These are phyloP conservation scores for Citrus hindsii DNA, from an alignment of 345 rosid genomes.

Conservation along the genomic window DNA sequence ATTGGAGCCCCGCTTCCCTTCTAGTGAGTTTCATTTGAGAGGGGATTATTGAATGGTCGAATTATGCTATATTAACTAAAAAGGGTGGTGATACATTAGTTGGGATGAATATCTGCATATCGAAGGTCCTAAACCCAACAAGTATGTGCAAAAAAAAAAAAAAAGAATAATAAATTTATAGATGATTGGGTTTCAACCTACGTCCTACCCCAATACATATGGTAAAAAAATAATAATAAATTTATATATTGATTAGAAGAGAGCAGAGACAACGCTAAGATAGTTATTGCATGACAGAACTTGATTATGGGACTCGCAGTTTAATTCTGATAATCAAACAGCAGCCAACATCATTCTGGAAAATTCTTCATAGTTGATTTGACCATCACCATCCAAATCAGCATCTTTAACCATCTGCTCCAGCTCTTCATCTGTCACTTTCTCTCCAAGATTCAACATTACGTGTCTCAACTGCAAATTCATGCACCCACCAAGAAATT, in stretches of 20 bases:
- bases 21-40: no score
- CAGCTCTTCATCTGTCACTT: constrained; percentile 46
- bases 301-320: neutral
- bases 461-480: constrained; percentile 45
- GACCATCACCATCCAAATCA: constrained; percentile 65
- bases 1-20: no score
- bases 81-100: no score
- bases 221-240: no score
- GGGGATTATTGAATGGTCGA: no score
- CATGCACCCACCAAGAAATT: neutral
- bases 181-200: no score
- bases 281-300: neutral
- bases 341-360: constrained; percentile 63
- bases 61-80: no score
- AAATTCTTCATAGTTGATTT: constrained; percentile 64
- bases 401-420: constrained; percentile 53
- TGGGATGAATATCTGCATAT: no score
- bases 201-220: no score
- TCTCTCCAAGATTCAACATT: constrained; percentile 57
- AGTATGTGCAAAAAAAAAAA: no score
- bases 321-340: constrained; percentile 8
- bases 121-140: no score
- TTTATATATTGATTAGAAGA: neutral
- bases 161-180: no score
- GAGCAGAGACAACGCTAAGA: neutral